Base-by-base conservation (phyloP, 768 basidiomycete genomes). In the Kwoniella newhampshirensis region DNA sequence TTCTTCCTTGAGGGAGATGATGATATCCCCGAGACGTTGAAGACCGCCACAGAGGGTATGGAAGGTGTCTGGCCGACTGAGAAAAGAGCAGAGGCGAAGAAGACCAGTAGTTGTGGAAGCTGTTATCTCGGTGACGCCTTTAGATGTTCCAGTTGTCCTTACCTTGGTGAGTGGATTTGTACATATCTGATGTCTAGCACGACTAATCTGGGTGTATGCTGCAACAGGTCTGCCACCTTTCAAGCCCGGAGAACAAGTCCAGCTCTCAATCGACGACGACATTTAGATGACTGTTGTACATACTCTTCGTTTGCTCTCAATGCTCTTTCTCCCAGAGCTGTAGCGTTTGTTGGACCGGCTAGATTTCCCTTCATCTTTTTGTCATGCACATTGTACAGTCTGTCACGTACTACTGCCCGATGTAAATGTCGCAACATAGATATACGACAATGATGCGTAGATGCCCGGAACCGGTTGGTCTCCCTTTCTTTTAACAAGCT, bases 121-220 rank as follows among this genome's bases (percentile, higher is more conserved):
- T 99, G 96, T 81, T 98, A 90, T 81, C 79, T 98, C 35, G 96
- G 96, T 9, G 96, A 99, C 77, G 96, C 96, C 2, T 99, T 99
- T 80, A 81, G 96, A 71, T 99, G 96, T 77, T 87, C 87, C 21
- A 85, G 91, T 51, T 99, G 96, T 76, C 96, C 96, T 26, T 99
- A 97, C 78, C 81, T 90, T 42, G 94, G 94, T 97, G 65, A 59
- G 89, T 83, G 47, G 36, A 32, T 47, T 41, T 27, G 32, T 39
- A n/a, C n/a, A n/a, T n/a, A n/a, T n/a, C n/a, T n/a, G n/a, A n/a
- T n/a, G n/a, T n/a, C n/a, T n/a, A n/a, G n/a, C n/a, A 30, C 17
- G 6, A 36, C 59, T 60, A 21, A 18, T 39, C 53, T n/a, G 64
- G 15, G 20, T 43, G n/a, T 25, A 13, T 27, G 25, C 20, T 13